A percentile compares a stretch with the other conserved stretches of the same genome.
These are phyloP conservation scores for Bocquillonia castaneifolia DNA, from an alignment of 441 rosid genomes.

Conservation along the genomic window DNA sequence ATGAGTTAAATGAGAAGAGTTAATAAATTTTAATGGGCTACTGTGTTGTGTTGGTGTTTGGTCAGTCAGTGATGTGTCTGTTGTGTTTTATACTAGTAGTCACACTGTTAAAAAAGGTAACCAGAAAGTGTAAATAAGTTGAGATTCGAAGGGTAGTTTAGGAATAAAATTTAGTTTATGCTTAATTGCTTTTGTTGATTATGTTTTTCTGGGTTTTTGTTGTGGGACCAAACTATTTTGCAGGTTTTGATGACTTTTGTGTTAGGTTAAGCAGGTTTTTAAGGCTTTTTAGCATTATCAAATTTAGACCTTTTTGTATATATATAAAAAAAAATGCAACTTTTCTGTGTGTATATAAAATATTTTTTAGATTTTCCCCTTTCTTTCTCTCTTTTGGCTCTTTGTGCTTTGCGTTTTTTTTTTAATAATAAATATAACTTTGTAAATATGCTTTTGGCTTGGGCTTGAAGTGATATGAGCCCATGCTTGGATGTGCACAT, in stretches of 20 bases:
- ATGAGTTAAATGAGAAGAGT: constrained; percentile 9
- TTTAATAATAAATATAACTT: not conserved
- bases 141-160: not conserved
- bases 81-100: too few relatives aligned
- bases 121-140: constrained; percentile 3
- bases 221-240: not conserved
- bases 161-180: not conserved
- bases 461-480: too few relatives aligned
- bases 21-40: not conserved
- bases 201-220: not conserved
- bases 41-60: not conserved
- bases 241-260: not conserved
- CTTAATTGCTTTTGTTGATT: constrained; percentile 5
- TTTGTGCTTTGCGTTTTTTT: not conserved
- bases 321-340: not conserved
- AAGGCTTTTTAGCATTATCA: not conserved
- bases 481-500: too few relatives aligned
- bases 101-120: not conserved
- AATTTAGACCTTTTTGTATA: not conserved
- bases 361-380: not conserved
- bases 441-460: too few relatives aligned
- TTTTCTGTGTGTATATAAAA: not conserved
- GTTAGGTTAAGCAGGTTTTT: constrained; percentile 1
- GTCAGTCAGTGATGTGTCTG: not conserved
- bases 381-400: not conserved